Percentiles rank a stretch among this genome's conserved stretches.
Conservation (phyloP, 805 yeast species). For the Starmerella sp. region DNA sequence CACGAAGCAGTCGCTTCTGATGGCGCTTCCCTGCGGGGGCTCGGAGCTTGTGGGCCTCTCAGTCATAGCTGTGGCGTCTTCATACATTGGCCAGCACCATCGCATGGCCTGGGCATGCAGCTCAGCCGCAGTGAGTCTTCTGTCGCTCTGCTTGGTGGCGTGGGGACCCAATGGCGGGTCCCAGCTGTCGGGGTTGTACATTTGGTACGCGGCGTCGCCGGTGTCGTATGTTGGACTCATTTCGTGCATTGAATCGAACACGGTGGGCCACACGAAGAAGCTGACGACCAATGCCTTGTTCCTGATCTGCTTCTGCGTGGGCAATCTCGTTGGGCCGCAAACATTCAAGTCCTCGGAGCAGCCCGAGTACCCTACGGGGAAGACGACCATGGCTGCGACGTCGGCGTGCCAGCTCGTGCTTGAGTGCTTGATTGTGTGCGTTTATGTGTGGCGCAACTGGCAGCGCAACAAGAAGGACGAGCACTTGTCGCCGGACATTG, state of each 20-base stretch:
- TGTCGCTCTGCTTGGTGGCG: constrained; percentile 17
- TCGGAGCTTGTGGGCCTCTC: constrained; percentile 28
- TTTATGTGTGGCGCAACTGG: constrained; percentile 6
- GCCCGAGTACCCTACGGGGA: constrained; percentile 52
- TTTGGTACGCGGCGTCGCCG: constrained; percentile 10
- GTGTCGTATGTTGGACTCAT: constrained; percentile 20
- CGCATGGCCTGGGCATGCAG: constrained; percentile 13
- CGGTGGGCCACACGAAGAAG: constrained; percentile 50
- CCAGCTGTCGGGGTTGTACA: constrained; percentile 17
- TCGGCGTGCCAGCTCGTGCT: constrained; percentile 20
- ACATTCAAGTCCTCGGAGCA: constrained; percentile 47
- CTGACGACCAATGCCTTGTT: constrained; percentile 36
- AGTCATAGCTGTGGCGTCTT: constrained; percentile 10
- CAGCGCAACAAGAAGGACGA: constrained; percentile 12
- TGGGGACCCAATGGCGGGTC: constrained; percentile 20
- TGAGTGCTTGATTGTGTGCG: neutral
- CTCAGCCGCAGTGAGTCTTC: constrained; percentile 6
- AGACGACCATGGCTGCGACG: constrained; percentile 45
- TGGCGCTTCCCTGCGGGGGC: constrained; percentile 37
- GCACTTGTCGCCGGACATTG: constrained; percentile 8
- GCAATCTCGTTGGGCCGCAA: constrained; percentile 50
- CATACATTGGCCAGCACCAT: neutral
- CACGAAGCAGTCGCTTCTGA: constrained; percentile 31
- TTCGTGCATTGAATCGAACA: constrained; percentile 33
- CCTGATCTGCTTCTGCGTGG: constrained; percentile 42